These are phyloP conservation scores for Cenchrus fungigraminus DNA, from an alignment of 176 grass and related monocot species.

Conservation along the genomic window DNA sequence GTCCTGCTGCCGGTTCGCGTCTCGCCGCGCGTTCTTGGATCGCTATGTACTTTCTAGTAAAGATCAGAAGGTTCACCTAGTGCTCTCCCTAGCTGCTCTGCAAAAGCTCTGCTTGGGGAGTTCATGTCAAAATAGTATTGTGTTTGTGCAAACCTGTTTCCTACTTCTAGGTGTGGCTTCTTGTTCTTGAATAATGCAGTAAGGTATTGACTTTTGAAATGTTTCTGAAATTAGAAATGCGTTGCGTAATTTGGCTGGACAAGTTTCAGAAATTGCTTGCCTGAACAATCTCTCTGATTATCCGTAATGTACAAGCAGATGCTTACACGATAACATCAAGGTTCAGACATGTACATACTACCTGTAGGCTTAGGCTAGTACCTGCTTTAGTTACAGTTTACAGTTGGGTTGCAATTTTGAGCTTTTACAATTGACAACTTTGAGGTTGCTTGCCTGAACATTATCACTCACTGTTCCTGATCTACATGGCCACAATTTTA, in stretches of 20 bases:
- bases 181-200: constrained; percentile 13
- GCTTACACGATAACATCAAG: not conserved
- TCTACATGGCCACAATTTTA: constrained; percentile 1
- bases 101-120: not conserved
- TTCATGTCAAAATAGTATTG: too few species aligned
- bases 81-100: not conserved
- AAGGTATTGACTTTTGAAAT: not conserved
- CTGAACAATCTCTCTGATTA: constrained; percentile 3
- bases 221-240: not conserved
- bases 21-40: not conserved
- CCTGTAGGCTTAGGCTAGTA: too few species aligned
- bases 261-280: not conserved
- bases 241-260: not conserved
- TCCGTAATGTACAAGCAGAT: constrained; percentile 9
- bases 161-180: not conserved
- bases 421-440: not conserved
- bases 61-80: not conserved
- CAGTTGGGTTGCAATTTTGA: not conserved
- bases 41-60: not conserved
- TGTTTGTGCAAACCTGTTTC: not conserved
- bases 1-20: not conserved
- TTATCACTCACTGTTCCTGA: constrained; percentile 7
- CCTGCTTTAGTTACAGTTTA: not conserved
- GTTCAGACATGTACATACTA: constrained; percentile 19
- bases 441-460: not conserved